Conservation (phyloP, 371 early-diverging fungal species). For the Lichtheimia hyalospora region DNA sequence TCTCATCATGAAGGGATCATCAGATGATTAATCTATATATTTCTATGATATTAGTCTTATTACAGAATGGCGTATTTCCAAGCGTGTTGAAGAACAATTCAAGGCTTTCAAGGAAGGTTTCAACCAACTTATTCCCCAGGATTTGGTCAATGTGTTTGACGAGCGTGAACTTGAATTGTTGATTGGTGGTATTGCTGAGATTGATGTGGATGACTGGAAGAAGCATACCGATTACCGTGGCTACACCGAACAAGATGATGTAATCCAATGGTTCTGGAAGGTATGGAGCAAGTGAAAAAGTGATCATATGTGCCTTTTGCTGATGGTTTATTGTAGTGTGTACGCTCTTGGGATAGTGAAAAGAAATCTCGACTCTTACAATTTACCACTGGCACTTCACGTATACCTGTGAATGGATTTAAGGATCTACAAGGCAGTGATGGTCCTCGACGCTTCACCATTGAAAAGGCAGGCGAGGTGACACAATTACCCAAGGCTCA, state of each 20-base stretch:
- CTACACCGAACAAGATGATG: constrained; percentile 92
- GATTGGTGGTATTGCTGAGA: constrained; percentile 96
- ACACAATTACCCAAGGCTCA: constrained; percentile 90
- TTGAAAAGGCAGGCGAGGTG: constrained; percentile 89
- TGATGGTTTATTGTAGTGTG: constrained; percentile 44
- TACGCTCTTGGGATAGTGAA: constrained; percentile 87
- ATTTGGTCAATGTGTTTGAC: constrained; percentile 93
- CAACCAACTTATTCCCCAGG: constrained; percentile 91
- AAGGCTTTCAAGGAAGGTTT: constrained; percentile 93
- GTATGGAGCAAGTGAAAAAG: constrained; percentile 22
- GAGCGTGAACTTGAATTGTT: constrained; percentile 97
- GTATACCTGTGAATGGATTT: constrained; percentile 98
- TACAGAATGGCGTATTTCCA: constrained; percentile 79
- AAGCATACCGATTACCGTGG: constrained; percentile 97
- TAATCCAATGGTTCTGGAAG: constrained; percentile 97
- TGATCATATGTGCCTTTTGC: not conserved
- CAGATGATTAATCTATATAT: not conserved
- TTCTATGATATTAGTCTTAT: constrained; percentile 53
- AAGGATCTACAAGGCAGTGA: constrained; percentile 96
- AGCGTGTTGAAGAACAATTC: constrained; percentile 93
- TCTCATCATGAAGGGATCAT: not conserved
- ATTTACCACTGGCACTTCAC: constrained; percentile 97
- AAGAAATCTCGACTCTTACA: constrained; percentile 93
- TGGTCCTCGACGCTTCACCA: constrained; percentile 93
- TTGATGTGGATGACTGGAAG: constrained; percentile 99